Evolutionary conservation across 169 alveolate species (phyloP).

Genomic region (Plasmodium cynomolgi): DNA sequence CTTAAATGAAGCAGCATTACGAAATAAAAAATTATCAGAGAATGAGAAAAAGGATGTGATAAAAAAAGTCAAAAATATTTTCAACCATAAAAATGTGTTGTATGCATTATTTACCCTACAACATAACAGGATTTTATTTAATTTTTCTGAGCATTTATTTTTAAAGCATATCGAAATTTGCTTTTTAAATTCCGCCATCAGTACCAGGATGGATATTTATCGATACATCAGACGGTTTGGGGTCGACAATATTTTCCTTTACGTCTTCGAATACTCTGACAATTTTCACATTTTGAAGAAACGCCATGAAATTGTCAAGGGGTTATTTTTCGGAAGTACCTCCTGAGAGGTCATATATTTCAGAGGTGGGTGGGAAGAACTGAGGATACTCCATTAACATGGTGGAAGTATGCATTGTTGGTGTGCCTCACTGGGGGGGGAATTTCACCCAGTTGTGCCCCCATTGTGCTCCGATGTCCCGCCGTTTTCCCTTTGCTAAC

Average conservation of each 20-base stretch:
- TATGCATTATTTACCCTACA: constrained; percentile 47
- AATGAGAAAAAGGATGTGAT: not conserved
- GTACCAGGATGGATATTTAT: constrained; percentile 21
- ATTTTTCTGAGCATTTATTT: constrained; percentile 15
- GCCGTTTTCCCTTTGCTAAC: too few relatives aligned
- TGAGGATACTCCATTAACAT: not conserved
- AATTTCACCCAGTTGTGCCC: too few relatives aligned
- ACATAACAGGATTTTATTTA: constrained; percentile 36
- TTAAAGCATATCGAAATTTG: constrained; percentile 25
- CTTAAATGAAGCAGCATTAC: not conserved
- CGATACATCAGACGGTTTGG: constrained; percentile 31
- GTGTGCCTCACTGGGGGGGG: too few relatives aligned
- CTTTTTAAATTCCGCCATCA: constrained; percentile 21
- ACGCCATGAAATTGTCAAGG: constrained; percentile 12
- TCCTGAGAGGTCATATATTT: not conserved
- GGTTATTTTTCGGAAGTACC: not conserved
- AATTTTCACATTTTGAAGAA: constrained; percentile 21
- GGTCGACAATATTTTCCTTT: constrained; percentile 25
- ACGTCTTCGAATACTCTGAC: constrained; percentile 17
- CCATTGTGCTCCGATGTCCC: too few relatives aligned
- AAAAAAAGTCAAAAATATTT: constrained; percentile 17
- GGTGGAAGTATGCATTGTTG: too few relatives aligned
- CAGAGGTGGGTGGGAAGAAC: not conserved
- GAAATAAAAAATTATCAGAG: not conserved
- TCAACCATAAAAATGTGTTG: constrained; percentile 33